A percentile compares a stretch with the other conserved stretches of the same genome.
phyloP scores from a whole-genome alignment of 2,329 filamentous ascomycete genomes.

The Didymella glomerata region DNA sequence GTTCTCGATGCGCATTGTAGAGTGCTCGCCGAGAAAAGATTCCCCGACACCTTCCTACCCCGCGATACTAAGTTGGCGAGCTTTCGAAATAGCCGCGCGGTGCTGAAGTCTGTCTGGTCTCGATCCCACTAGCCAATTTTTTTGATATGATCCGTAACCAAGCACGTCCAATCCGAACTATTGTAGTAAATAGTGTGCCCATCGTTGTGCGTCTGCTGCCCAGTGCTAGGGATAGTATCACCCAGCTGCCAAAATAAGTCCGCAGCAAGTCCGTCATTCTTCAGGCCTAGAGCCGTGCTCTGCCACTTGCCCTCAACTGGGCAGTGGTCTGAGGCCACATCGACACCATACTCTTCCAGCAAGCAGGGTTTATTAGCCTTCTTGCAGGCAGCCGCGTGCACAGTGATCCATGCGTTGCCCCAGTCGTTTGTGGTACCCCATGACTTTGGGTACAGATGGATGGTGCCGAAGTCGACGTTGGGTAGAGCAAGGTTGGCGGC shows the following conservation, averaged over 20 bases:
- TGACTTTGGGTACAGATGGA: slow-evolving; percentile 65
- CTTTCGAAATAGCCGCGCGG: no score
- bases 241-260: slow-evolving; percentile 63
- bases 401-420: slow-evolving; percentile 63
- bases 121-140: slow-evolving; percentile 16
- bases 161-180: slow-evolving; percentile 28
- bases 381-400: slow-evolving; percentile 59
- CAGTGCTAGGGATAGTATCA: slow-evolving; percentile 61
- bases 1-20: no score
- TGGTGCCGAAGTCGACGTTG: slow-evolving; percentile 63
- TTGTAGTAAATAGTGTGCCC: slow-evolving; percentile 66
- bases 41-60: no score
- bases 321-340: slow-evolving; percentile 59
- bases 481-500: slow-evolving; percentile 59
- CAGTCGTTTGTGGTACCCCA: slow-evolving; percentile 63
- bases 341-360: slow-evolving; percentile 64
- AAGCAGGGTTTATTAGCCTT: slow-evolving; percentile 62
- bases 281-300: slow-evolving; percentile 57
- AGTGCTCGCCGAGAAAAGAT: no score
- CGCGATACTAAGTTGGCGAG: no score
- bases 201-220: slow-evolving; percentile 60
- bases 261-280: slow-evolving; percentile 57
- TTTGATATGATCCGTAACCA: slow-evolving; percentile 33
- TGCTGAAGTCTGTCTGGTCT: no score
- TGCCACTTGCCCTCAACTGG: slow-evolving; percentile 60